phyloP scores from a whole-genome alignment of 176 grass and related monocot species.

The Cymbopogon citratus region DNA sequence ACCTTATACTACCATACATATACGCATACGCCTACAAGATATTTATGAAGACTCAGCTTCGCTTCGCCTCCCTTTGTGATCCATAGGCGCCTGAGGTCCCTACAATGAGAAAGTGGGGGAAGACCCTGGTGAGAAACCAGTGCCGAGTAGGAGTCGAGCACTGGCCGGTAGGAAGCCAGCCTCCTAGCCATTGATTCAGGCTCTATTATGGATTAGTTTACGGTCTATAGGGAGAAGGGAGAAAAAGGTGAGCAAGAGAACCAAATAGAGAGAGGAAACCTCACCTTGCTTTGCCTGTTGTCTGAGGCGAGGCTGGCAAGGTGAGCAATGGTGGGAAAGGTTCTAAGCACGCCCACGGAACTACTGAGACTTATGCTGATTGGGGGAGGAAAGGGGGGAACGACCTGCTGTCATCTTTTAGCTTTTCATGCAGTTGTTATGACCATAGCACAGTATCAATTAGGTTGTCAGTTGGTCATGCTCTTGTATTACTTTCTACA shows the following conservation, averaged over 20 bases:
- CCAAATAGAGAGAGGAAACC: neutral
- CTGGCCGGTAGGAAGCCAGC: too few relatives aligned
- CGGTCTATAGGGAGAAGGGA: neutral
- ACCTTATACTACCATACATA: too few relatives aligned
- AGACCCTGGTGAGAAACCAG: too few relatives aligned
- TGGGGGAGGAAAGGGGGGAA: neutral
- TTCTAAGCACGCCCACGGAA: neutral
- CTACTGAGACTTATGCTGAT: neutral
- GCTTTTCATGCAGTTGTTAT: neutral
- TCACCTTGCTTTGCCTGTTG: neutral
- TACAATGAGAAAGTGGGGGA: too few relatives aligned
- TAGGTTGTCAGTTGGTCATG: neutral
- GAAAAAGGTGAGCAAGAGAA: too few relatives aligned
- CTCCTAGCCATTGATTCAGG: neutral
- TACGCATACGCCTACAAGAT: too few relatives aligned
- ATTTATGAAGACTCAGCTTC: too few relatives aligned
- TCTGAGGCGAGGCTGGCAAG: neutral
- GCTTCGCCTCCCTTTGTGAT: too few relatives aligned
- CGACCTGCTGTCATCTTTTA: neutral
- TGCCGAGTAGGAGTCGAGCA: too few relatives aligned
- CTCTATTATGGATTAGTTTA: neutral
- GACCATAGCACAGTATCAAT: neutral
- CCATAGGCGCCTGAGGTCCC: too few relatives aligned
- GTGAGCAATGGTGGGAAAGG: neutral
- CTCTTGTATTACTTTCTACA: slow-evolving; percentile 33